Conservation (phyloP, 177 flowering plant species). For the Vitis hybrid region DNA sequence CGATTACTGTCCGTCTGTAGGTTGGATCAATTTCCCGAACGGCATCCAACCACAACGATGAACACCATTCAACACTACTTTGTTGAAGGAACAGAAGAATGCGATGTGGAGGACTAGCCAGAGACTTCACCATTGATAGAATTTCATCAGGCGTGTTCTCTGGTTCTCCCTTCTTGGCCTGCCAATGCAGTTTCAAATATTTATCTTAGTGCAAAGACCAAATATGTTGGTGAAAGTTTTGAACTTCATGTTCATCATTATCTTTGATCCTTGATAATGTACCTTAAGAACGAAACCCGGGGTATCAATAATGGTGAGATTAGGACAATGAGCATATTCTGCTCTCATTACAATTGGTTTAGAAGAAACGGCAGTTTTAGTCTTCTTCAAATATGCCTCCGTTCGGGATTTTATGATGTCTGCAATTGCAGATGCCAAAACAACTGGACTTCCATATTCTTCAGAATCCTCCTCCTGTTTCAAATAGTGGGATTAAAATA, state of each 20-base stretch:
- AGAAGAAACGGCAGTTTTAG: conserved; percentile 76
- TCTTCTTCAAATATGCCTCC: conserved; percentile 69
- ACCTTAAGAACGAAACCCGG: conserved; percentile 99
- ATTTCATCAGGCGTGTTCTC: conserved; percentile 95
- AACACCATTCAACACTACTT: conserved; percentile 99
- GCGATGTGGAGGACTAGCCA: conserved; percentile 96
- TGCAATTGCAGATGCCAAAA: conserved; percentile 77
- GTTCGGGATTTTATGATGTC: conserved; percentile 82
- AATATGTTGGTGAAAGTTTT: background rate
- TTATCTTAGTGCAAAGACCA: background rate
- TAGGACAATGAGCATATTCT: conserved; percentile 97
- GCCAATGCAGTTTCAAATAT: conserved; percentile 14
- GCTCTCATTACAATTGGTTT: conserved; percentile 98
- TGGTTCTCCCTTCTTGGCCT: conserved; percentile 98
- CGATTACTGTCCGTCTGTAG: conserved; percentile 75
- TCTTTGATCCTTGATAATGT: background rate
- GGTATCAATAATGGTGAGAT: conserved; percentile 94
- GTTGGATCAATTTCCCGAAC: conserved; percentile 93
- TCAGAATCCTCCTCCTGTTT: conserved; percentile 94
- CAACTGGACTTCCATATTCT: conserved; percentile 84
- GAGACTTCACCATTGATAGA: conserved; percentile 89
- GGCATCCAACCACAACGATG: conserved; percentile 94
- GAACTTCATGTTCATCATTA: background rate
- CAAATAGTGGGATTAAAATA: background rate
- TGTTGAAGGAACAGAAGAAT: conserved; percentile 95